Conservation (phyloP, 495 filamentous ascomycete genomes). For the Cudoniella acicularis region DNA sequence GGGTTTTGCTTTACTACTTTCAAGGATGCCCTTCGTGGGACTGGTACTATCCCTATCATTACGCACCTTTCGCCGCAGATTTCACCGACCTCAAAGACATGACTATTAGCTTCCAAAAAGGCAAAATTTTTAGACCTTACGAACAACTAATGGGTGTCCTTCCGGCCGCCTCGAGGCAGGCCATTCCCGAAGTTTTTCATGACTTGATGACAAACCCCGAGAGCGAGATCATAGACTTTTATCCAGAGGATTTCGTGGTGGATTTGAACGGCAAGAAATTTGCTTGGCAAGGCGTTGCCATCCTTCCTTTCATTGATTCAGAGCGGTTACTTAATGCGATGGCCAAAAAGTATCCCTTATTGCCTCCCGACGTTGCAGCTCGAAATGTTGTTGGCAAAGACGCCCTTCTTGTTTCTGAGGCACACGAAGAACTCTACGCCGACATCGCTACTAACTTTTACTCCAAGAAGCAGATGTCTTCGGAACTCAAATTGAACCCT, state of each 20-base stretch:
- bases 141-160: slow-evolving; percentile 99
- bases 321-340: slow-evolving; percentile 80
- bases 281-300: slow-evolving; percentile 92
- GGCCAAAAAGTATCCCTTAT: slow-evolving; percentile 71
- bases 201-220: slow-evolving; percentile 80
- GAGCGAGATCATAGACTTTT: slow-evolving; percentile 95
- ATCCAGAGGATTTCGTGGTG: slow-evolving; percentile 87
- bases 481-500: slow-evolving; percentile 67
- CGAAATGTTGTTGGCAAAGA: slow-evolving; percentile 82
- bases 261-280: slow-evolving; percentile 98
- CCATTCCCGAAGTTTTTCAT: slow-evolving; percentile 84
- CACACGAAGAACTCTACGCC: slow-evolving; percentile 71
- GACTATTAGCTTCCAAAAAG: slow-evolving; percentile 78
- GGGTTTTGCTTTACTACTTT: slow-evolving; percentile 97
- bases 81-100: slow-evolving; percentile 82
- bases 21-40: slow-evolving; percentile 98
- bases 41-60: slow-evolving; percentile 99
- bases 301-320: slow-evolving; percentile 96
- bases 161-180: slow-evolving; percentile 86
- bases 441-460: slow-evolving; percentile 81
- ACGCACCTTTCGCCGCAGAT: slow-evolving; percentile 94
- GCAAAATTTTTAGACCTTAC: slow-evolving; percentile 82
- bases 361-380: slow-evolving; percentile 71
- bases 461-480: slow-evolving; percentile 71
- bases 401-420: slow-evolving; percentile 76